These are phyloP conservation scores for Phytophthora ohioensis DNA, from an alignment of 352 stramenopile genomes.

Conservation along the genomic window DNA sequence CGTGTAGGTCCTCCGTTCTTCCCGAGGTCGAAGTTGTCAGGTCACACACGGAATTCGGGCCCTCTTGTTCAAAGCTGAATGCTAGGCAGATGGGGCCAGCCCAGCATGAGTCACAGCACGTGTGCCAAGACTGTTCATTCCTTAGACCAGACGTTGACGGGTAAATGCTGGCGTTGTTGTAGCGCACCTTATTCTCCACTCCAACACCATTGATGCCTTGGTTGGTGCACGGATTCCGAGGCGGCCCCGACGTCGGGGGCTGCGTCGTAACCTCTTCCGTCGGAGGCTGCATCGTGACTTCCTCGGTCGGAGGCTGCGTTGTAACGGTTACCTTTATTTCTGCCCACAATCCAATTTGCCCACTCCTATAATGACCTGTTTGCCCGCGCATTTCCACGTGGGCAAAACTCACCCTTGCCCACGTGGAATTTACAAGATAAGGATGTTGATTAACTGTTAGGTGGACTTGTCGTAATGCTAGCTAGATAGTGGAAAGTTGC, in stretches of 20 bases:
- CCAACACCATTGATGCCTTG: conserved; percentile 3
- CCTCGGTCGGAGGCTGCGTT: background rate
- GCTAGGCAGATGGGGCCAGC: background rate
- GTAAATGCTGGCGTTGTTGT: background rate
- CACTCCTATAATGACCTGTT: too few relatives aligned
- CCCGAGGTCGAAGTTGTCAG: background rate
- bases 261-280: background rate
- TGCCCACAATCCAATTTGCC: too few relatives aligned
- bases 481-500: too few relatives aligned
- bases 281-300: background rate
- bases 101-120: background rate
- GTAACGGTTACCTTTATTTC: background rate
- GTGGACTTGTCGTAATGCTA: too few relatives aligned
- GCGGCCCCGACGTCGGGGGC: background rate
- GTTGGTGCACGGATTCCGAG: background rate
- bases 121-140: background rate
- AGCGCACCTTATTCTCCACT: conserved; percentile 2
- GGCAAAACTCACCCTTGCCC: too few relatives aligned
- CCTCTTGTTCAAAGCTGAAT: background rate
- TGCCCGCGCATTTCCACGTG: too few relatives aligned
- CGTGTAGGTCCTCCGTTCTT: background rate
- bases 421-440: too few relatives aligned
- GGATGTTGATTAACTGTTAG: too few relatives aligned
- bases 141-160: background rate
- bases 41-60: background rate